Conservation (phyloP, 2,329 filamentous ascomycete species). For the Claviceps sp. region DNA sequence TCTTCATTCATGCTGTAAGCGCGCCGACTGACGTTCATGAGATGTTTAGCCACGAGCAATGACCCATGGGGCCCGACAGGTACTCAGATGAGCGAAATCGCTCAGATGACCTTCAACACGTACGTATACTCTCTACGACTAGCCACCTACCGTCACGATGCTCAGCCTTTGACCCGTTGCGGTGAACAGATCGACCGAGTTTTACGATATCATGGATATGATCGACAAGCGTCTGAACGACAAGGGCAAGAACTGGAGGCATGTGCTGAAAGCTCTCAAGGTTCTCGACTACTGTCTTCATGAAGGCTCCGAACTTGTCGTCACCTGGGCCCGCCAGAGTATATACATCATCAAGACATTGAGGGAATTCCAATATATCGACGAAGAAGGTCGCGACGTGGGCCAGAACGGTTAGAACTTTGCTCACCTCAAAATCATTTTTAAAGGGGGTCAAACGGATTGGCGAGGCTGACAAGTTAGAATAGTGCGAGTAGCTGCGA, state of each 20-base stretch:
- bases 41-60: slow-evolving; percentile 77
- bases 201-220: slow-evolving; percentile 99
- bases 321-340: slow-evolving; percentile 96
- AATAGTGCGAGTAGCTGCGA: slow-evolving; percentile 83
- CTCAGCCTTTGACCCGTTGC: background rate
- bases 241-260: slow-evolving; percentile 99
- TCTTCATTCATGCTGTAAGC: background rate
- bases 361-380: slow-evolving; percentile 91
- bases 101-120: slow-evolving; percentile 96
- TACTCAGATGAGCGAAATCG: slow-evolving; percentile 97
- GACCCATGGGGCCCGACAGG: slow-evolving; percentile 97
- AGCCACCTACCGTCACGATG: background rate
- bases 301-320: slow-evolving; percentile 89
- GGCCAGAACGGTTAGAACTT: slow-evolving; percentile 74
- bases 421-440: background rate
- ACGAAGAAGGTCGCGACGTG: slow-evolving; percentile 90
- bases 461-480: slow-evolving; percentile 6
- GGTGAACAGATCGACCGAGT: slow-evolving; percentile 66
- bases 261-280: slow-evolving; percentile 94
- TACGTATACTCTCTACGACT: slow-evolving; percentile 33
- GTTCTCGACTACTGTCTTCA: slow-evolving; percentile 96
- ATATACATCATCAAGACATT: slow-evolving; percentile 98
- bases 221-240: slow-evolving; percentile 96
- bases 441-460: background rate
- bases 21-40: slow-evolving; percentile 7